These are phyloP conservation scores for Russula dissimulans DNA, from an alignment of 768 basidiomycete genomes.

Conservation along the genomic window DNA sequence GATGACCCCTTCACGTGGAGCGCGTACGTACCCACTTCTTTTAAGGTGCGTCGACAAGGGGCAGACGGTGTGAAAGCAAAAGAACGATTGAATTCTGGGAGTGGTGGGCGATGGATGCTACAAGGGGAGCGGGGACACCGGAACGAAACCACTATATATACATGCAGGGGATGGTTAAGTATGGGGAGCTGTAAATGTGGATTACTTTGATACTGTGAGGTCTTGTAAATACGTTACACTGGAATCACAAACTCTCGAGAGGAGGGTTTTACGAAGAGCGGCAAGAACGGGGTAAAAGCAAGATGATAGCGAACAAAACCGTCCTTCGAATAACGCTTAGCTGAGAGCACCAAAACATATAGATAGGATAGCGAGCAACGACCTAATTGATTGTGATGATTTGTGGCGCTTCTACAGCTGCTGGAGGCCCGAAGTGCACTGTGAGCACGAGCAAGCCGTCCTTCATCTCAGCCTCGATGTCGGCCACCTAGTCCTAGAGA, in stretches of 20 bases:
- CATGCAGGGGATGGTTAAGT: not conserved
- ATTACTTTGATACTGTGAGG: not conserved
- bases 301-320: not conserved
- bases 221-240: not conserved
- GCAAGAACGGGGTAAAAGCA: not conserved
- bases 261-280: not conserved
- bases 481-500: slow-evolving; percentile 35
- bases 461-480: slow-evolving; percentile 46
- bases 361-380: not conserved
- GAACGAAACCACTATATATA: slow-evolving; percentile 5
- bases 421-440: slow-evolving; percentile 42
- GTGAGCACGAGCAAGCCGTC: slow-evolving; percentile 53
- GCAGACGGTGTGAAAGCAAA: not conserved
- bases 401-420: slow-evolving; percentile 37
- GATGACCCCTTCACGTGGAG: no score
- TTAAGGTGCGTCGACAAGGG: not conserved
- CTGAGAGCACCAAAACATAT: not conserved
- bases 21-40: not conserved
- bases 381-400: slow-evolving; percentile 36
- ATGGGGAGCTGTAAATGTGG: not conserved
- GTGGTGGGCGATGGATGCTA: slow-evolving; percentile 2
- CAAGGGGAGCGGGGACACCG: not conserved
- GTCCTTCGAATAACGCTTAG: not conserved
- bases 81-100: not conserved
- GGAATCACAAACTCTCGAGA: no score